Percentiles rank a stretch among this genome's conserved stretches.
phyloP scores from a whole-genome alignment of 106 monocot species.

The Dioscorea alata region DNA sequence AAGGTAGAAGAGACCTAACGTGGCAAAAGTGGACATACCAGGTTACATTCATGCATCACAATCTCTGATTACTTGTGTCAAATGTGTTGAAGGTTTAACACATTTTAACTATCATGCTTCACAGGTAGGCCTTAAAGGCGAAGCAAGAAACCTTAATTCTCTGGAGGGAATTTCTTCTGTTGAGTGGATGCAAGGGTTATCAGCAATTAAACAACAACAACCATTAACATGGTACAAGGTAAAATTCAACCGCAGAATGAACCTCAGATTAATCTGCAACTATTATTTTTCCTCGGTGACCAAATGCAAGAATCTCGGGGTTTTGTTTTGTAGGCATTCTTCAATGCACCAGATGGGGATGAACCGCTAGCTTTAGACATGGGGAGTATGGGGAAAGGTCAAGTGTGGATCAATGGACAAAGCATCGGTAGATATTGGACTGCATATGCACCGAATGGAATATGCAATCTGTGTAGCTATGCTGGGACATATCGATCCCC shows the following conservation, averaged over 20 bases:
- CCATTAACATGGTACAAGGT: slow-evolving; percentile 92
- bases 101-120: neutral
- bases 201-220: slow-evolving; percentile 51
- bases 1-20: slow-evolving; percentile 80
- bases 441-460: slow-evolving; percentile 46
- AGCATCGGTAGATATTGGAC: slow-evolving; percentile 96
- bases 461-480: slow-evolving; percentile 66
- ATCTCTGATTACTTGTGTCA: no score
- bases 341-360: slow-evolving; percentile 62
- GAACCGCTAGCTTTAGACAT: slow-evolving; percentile 92
- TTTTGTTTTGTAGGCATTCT: neutral
- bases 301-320: neutral
- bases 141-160: slow-evolving; percentile 84
- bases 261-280: no score
- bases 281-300: no score
- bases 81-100: no score
- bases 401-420: slow-evolving; percentile 91
- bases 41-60: slow-evolving; percentile 24
- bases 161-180: slow-evolving; percentile 68
- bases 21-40: slow-evolving; percentile 97
- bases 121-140: slow-evolving; percentile 84
- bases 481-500: slow-evolving; percentile 55
- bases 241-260: slow-evolving; percentile 4
- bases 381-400: slow-evolving; percentile 98
- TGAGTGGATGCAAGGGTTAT: slow-evolving; percentile 84